phyloP scores from a whole-genome alignment of 495 filamentous ascomycete genomes.

The Penicillium canariense region DNA sequence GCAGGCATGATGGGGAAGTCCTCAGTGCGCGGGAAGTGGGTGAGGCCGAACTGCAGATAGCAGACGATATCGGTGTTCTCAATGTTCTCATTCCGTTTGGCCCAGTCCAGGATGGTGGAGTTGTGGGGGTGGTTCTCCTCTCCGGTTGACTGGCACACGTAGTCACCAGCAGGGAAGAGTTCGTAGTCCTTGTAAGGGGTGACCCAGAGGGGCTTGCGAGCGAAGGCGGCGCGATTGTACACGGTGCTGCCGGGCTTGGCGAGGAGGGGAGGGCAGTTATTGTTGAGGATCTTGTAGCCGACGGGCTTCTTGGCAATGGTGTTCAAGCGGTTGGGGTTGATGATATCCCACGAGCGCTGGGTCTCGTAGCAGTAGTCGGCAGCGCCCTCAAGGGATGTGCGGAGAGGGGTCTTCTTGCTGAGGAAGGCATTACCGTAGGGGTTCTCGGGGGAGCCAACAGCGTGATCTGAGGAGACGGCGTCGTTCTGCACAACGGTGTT shows the following conservation, averaged over 20 bases:
- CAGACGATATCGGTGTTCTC: constrained; percentile 54
- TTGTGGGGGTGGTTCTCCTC: constrained; percentile 36
- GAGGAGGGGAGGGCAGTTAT: constrained; percentile 32
- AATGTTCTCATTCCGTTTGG: constrained; percentile 49
- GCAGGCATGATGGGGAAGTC: constrained; percentile 70
- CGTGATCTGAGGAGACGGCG: constrained; percentile 35
- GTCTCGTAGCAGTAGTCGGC: constrained; percentile 48
- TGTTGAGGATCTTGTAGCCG: constrained; percentile 42
- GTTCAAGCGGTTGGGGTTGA: constrained; percentile 46
- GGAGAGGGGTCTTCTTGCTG: constrained; percentile 45
- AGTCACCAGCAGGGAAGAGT: constrained; percentile 50
- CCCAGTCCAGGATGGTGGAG: constrained; percentile 39
- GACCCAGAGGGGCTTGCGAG: constrained; percentile 39
- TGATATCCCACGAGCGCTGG: constrained; percentile 48
- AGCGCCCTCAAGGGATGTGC: constrained; percentile 39
- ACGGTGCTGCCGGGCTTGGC: constrained; percentile 38
- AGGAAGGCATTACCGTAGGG: constrained; percentile 50
- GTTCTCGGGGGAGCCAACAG: constrained; percentile 41
- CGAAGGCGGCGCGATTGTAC: constrained; percentile 39
- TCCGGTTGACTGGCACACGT: constrained; percentile 45
- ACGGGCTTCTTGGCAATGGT: constrained; percentile 36
- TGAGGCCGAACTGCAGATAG: constrained; percentile 59
- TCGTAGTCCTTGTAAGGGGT: constrained; percentile 42
- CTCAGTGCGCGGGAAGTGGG: constrained; percentile 56
- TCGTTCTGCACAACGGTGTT: constrained; percentile 52